Base-by-base conservation (phyloP, 371 early-diverging fungal species). In the Mucor sp. region DNA sequence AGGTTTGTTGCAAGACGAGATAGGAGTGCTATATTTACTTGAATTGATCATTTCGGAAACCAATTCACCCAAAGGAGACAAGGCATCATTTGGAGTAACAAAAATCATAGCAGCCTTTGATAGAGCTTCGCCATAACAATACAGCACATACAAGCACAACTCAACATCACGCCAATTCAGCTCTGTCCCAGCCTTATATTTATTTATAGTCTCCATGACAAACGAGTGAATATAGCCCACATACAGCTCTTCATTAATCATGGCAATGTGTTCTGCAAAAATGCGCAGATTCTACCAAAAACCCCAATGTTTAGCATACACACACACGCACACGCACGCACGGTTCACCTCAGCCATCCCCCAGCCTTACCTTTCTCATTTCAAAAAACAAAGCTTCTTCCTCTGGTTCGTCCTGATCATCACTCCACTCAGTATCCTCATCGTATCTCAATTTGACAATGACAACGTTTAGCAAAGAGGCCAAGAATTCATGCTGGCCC, bases 391-490 rank as follows among this genome's bases (percentile, higher is more conserved):
- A 66, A 0, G 70, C 70, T 59, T 93, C 95, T 60, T 90, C 91
- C 67, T 94, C 86, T 11, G 80, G 92, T 37, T 89, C 95, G 48
- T 91, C 93, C 25, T 89, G 91, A 28, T 85, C 90, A 37, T 88
- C 89, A 48, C 89, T 89, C 83, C 90, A 91, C 15, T 91, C 93
- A 39, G 86, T 83, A 35, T 90, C 96, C 35, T 91, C 91, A 71
- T 94, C 89, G 68, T 94, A 97, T 80, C 94, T 92, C 87, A 96
- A 90, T 82, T 97, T 97, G 55, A 85, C 72, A 30, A 96, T 87
- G 27, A 95, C 74, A 0, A 88, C 91, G 28, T 87, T 87, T 58
- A 97, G 78, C 23, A 97, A 77, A 27, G 89, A 87, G 5, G 78
- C 81, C 62, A 93, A 66, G 43, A 93, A 88, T 68, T 81, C 88